Base-by-base conservation (phyloP, 73 alveolate genomes). In the Durusdinium trenchii region DNA sequence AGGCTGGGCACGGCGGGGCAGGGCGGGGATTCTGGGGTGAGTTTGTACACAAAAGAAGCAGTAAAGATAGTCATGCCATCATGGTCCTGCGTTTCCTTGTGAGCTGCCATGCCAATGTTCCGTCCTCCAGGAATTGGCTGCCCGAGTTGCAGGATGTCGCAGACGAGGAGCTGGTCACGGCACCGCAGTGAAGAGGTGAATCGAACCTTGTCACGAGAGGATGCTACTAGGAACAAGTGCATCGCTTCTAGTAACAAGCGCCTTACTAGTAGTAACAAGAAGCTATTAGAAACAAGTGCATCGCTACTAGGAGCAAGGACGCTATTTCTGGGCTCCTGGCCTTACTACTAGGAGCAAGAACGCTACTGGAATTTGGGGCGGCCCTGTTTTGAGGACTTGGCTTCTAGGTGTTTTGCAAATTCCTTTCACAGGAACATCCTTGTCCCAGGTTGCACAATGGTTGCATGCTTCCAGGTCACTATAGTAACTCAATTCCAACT, bases 121-220 rank as follows among this genome's bases (percentile, higher is more conserved):
- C 16, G 45, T 18, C 32, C 69, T 30, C 50, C 76, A 84, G 94
- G 94, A 61, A 84, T 20, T 84, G 94, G 94, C 76, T 84, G 10
- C 94, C 94, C 1, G 94, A 84, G 78, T 36, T 84, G 94, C 38
- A 52, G 26, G 92, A 82, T 2, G 36, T 84, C 54, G 35, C n/a
- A 9, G 94, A 84, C 38, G 92, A 81, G 92, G 92, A 46, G 71
- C 45, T 14, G 60, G 16, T 9, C n/a, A n/a, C n/a, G n/a, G n/a
- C n/a, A n/a, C n/a, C n/a, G n/a, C n/a, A n/a, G n/a, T n/a, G n/a
- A n/a, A n/a, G n/a, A n/a, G n/a, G n/a, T n/a, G n/a, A n/a, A n/a
- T n/a, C n/a, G n/a, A n/a, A n/a, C n/a, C n/a, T n/a, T n/a, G n/a
- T n/a, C n/a, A n/a, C n/a, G n/a, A n/a, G n/a, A n/a, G n/a, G n/a